These are phyloP conservation scores for Xylaria venustula DNA, from an alignment of 495 filamentous ascomycete genomes.

Conservation along the genomic window DNA sequence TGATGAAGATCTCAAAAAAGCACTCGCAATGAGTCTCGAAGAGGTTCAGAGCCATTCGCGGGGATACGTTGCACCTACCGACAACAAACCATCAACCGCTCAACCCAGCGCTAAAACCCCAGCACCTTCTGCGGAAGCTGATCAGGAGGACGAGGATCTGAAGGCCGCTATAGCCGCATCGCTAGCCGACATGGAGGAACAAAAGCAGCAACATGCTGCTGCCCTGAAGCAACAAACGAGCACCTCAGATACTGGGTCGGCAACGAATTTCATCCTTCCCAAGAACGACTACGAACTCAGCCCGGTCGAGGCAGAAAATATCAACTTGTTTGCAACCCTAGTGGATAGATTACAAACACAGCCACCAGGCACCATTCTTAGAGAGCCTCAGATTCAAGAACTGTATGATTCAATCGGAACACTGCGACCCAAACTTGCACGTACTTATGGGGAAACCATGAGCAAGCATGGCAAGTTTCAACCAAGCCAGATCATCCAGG, in stretches of 20 bases:
- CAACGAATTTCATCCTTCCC: constrained; percentile 53
- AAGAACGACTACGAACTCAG: constrained; percentile 95
- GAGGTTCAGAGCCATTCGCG: constrained; percentile 70
- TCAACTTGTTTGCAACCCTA: constrained; percentile 91
- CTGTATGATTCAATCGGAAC: constrained; percentile 94
- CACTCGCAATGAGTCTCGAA: constrained; percentile 93
- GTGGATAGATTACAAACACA: constrained; percentile 95
- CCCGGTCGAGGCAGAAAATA: constrained; percentile 92
- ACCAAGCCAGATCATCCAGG: too few species aligned
- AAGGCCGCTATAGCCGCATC: constrained; percentile 96
- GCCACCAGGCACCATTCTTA: constrained; percentile 87
- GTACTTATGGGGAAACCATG: constrained; percentile 98
- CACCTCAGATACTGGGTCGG: constrained; percentile 32
- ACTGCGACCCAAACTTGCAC: constrained; percentile 87
- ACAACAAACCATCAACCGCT: constrained; percentile 29
- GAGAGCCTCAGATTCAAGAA: constrained; percentile 97
- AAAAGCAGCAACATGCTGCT: constrained; percentile 85
- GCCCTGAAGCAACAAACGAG: constrained; percentile 71
- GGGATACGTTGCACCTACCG: constrained; percentile 40
- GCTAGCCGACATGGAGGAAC: constrained; percentile 96
- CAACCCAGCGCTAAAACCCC: constrained; percentile 40
- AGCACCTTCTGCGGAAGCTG: constrained; percentile 47
- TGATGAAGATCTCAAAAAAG: constrained; percentile 91
- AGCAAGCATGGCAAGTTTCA: constrained; percentile 85
- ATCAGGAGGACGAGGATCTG: constrained; percentile 88